A percentile compares a stretch with the other conserved stretches of the same genome.
These are phyloP conservation scores for Besnoitia besnoiti DNA, from an alignment of 169 alveolate species.

Conservation along the genomic window DNA sequence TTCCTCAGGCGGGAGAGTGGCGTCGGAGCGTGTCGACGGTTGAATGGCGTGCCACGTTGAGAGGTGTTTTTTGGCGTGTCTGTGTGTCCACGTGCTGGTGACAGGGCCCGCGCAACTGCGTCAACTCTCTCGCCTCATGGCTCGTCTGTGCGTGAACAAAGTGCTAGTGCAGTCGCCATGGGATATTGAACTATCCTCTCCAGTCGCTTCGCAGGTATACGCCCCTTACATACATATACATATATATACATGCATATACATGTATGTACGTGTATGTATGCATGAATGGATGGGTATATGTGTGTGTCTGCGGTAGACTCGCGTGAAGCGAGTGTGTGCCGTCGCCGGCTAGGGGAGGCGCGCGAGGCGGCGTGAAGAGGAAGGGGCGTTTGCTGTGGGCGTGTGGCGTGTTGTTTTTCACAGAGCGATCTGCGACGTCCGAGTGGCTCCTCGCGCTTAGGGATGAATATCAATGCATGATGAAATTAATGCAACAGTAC, in stretches of 20 bases:
- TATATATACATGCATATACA: neutral
- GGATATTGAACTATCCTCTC: neutral
- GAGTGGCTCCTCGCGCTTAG: constrained; percentile 16
- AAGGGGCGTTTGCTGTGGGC: neutral
- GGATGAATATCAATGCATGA: constrained; percentile 45
- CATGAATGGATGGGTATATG: no score
- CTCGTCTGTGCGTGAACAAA: neutral
- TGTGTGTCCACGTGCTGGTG: neutral
- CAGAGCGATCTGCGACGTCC: neutral
- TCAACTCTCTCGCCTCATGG: neutral
- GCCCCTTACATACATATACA: no score
- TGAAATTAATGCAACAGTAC: constrained; percentile 42
- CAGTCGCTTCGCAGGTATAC: neutral
- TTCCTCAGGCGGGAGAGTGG: no score
- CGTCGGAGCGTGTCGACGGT: no score
- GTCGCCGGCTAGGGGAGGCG: neutral
- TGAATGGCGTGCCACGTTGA: no score
- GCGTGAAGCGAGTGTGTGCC: no score
- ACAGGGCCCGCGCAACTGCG: neutral
- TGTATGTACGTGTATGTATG: neutral
- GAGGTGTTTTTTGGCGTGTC: neutral
- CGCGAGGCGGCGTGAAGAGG: neutral
- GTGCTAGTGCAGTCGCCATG: neutral
- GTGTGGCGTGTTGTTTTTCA: neutral
- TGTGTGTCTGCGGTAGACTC: no score